Conservation (phyloP, 495 filamentous ascomycete genomes). For the Penicillium canescens region DNA sequence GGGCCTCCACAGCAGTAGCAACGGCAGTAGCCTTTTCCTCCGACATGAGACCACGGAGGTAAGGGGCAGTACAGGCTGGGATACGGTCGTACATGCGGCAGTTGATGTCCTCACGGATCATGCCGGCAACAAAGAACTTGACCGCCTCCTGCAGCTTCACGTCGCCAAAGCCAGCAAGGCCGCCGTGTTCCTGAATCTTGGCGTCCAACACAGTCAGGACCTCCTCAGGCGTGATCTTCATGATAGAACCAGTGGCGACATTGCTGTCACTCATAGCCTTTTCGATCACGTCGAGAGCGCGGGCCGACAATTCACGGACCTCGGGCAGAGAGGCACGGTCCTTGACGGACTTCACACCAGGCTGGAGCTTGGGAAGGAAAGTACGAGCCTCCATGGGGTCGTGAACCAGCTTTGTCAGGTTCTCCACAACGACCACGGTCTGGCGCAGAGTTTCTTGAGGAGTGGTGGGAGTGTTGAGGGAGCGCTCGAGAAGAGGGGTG, state of each 20-base stretch:
- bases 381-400: slow-evolving; percentile 94
- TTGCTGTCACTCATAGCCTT: slow-evolving; percentile 83
- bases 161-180: slow-evolving; percentile 58
- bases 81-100: slow-evolving; percentile 77
- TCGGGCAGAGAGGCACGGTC: slow-evolving; percentile 90
- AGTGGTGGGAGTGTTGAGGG: slow-evolving; percentile 85
- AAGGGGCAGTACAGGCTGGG: slow-evolving; percentile 62
- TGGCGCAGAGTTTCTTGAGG: slow-evolving; percentile 94
- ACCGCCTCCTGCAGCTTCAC: slow-evolving; percentile 63
- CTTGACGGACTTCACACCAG: slow-evolving; percentile 86
- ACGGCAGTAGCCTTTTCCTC: slow-evolving; percentile 58
- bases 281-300: slow-evolving; percentile 83
- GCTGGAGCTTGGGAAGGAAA: slow-evolving; percentile 94
- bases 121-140: slow-evolving; percentile 74
- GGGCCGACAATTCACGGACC: slow-evolving; percentile 84
- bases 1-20: slow-evolving; percentile 63
- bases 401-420: slow-evolving; percentile 97
- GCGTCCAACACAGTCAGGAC: slow-evolving; percentile 72
- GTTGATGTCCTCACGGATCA: slow-evolving; percentile 90
- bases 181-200: slow-evolving; percentile 69
- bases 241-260: slow-evolving; percentile 57
- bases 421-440: slow-evolving; percentile 97
- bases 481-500: slow-evolving; percentile 90
- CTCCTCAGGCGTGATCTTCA: slow-evolving; percentile 71
- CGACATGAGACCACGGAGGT: slow-evolving; percentile 70